Conservation (phyloP, 2,329 filamentous ascomycete species). For the Juglanconis juglandina region DNA sequence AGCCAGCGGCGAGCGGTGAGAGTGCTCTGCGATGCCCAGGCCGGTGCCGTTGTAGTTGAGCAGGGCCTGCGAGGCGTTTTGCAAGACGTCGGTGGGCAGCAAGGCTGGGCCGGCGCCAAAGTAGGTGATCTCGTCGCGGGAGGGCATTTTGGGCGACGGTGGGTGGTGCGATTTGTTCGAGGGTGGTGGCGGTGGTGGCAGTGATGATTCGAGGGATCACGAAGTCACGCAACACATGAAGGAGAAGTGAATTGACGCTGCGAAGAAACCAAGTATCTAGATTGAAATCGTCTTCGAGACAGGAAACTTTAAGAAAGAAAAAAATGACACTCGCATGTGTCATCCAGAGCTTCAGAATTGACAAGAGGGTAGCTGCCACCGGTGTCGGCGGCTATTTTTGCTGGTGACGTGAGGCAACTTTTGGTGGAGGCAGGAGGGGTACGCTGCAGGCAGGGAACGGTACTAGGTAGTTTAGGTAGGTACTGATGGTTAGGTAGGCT, state of each 20-base stretch:
- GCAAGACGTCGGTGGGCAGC: constrained; percentile 76
- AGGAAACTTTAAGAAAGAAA: not conserved
- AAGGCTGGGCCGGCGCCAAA: constrained; percentile 90
- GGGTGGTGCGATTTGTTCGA: not conserved
- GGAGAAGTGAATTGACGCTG: not conserved
- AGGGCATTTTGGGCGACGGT: constrained; percentile 53
- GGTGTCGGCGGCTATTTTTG: constrained; percentile 14
- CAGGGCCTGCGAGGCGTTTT: constrained; percentile 71
- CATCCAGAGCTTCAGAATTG: not conserved
- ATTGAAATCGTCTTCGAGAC: not conserved
- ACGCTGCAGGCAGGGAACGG: not conserved
- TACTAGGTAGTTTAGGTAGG: not conserved
- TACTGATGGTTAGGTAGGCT: no score
- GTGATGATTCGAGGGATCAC: not conserved
- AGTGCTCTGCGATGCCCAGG: constrained; percentile 84
- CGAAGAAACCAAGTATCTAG: no score
- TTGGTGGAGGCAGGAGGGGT: not conserved
- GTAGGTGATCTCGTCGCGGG: constrained; percentile 72
- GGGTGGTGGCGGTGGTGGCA: not conserved
- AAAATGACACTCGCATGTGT: not conserved
- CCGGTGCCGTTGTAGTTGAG: constrained; percentile 79
- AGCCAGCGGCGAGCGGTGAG: constrained; percentile 78
- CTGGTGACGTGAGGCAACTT: constrained; percentile 7
- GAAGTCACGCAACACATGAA: not conserved
- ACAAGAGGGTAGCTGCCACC: not conserved